phyloP scores from a whole-genome alignment of 1,139 yeast genomes.

The Lodderomyces jiufengensis region DNA sequence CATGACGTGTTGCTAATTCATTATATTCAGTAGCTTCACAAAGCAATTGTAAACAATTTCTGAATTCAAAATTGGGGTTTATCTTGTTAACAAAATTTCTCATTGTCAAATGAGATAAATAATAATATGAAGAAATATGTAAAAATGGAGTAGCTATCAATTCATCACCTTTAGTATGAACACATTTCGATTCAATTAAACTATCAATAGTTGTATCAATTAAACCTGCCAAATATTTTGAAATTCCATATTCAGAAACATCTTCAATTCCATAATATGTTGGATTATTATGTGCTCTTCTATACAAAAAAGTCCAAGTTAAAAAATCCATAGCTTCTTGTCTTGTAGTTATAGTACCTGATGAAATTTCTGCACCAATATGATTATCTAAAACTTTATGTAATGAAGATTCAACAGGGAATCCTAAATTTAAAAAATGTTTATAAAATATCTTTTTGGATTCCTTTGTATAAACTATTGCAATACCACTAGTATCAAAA shows the following conservation, averaged over 20 bases:
- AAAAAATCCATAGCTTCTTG: conserved; percentile 92
- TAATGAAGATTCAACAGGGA: conserved; percentile 94
- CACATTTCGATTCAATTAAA: conserved; percentile 71
- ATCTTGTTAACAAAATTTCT: conserved; percentile 60
- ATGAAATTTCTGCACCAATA: conserved; percentile 91
- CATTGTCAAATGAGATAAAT: conserved; percentile 87
- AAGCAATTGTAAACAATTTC: conserved; percentile 68
- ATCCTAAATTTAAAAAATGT: conserved; percentile 90
- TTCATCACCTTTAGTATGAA: conserved; percentile 47
- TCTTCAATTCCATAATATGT: conserved; percentile 90
- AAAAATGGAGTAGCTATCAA: conserved; percentile 75
- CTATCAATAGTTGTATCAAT: conserved; percentile 70
- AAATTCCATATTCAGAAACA: conserved; percentile 60
- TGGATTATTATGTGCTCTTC: conserved; percentile 94
- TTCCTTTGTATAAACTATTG: conserved; percentile 91
- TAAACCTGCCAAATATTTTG: conserved; percentile 64
- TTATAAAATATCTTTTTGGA: conserved; percentile 89
- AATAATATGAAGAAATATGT: conserved; percentile 85
- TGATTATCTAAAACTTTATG: conserved; percentile 93
- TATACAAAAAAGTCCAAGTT: conserved; percentile 90
- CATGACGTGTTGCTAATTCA: conserved; percentile 91
- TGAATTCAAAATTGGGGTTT: conserved; percentile 48
- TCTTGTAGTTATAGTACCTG: conserved; percentile 76
- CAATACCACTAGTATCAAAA: conserved; percentile 91
- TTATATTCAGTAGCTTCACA: conserved; percentile 86